These are phyloP conservation scores for Euclidium syriacum DNA, from an alignment of 345 rosid genomes.

Conservation along the genomic window DNA sequence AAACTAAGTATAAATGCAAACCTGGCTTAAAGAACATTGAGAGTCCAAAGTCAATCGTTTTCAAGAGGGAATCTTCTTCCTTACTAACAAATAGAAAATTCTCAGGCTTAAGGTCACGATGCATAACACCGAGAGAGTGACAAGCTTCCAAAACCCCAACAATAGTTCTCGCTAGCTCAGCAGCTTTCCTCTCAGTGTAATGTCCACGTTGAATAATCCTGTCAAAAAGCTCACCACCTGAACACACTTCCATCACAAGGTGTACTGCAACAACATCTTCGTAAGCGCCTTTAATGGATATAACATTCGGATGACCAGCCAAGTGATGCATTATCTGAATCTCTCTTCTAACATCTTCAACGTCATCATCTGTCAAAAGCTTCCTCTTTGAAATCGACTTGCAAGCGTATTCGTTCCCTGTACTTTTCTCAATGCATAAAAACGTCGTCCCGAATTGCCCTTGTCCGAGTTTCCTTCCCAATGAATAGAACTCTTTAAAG, in stretches of 20 bases:
- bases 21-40: conserved; percentile 89
- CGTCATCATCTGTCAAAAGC: conserved; percentile 69
- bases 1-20: conserved; percentile 14
- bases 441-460: conserved; percentile 89
- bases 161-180: conserved; percentile 73
- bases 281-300: conserved; percentile 71
- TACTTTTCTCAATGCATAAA: conserved; percentile 60
- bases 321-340: conserved; percentile 92
- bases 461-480: conserved; percentile 87
- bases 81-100: conserved; percentile 67
- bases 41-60: conserved; percentile 84
- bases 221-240: conserved; percentile 88
- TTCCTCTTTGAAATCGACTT: conserved; percentile 92
- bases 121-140: conserved; percentile 91
- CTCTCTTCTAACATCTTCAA: conserved; percentile 84
- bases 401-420: conserved; percentile 68
- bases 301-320: conserved; percentile 82
- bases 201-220: conserved; percentile 85
- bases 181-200: conserved; percentile 80
- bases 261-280: conserved; percentile 86
- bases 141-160: conserved; percentile 88
- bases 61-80: conserved; percentile 68
- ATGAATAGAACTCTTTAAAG: conserved; percentile 57
- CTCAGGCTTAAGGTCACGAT: conserved; percentile 88
- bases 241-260: conserved; percentile 83